phyloP scores from a whole-genome alignment of 305 asterid genomes.

The Coffea humblotiana region DNA sequence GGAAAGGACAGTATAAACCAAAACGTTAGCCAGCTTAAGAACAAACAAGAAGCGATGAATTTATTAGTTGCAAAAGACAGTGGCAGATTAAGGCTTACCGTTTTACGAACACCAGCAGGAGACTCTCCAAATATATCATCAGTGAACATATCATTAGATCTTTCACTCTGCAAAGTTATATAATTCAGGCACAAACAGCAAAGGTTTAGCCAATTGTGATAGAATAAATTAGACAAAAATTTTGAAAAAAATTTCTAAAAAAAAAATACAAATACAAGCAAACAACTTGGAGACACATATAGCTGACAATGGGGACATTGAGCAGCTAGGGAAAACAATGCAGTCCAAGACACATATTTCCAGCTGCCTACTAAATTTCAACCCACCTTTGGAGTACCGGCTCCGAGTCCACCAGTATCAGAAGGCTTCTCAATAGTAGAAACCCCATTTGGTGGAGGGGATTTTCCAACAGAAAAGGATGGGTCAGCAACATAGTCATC shows the following conservation, averaged over 20 bases:
- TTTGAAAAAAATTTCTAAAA: not conserved
- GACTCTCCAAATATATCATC: slow-evolving; percentile 99
- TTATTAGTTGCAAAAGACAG: not conserved
- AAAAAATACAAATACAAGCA: not conserved
- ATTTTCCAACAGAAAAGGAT: slow-evolving; percentile 80
- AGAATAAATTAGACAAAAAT: not conserved
- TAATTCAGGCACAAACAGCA: slow-evolving; percentile 17
- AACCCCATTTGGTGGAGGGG: slow-evolving; percentile 66
- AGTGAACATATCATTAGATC: slow-evolving; percentile 76
- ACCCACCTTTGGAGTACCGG: slow-evolving; percentile 93
- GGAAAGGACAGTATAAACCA: not conserved
- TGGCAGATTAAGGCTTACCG: slow-evolving; percentile 45
- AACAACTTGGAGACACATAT: not conserved
- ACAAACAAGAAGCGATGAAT: not conserved
- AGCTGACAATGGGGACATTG: not conserved
- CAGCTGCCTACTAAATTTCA: not conserved
- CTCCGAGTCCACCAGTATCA: slow-evolving; percentile 87
- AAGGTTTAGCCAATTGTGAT: slow-evolving; percentile 3
- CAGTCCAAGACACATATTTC: not conserved
- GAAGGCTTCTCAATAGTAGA: slow-evolving; percentile 46
- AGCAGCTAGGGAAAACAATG: not conserved
- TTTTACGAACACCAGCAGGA: slow-evolving; percentile 76
- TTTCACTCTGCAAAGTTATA: slow-evolving; percentile 76
- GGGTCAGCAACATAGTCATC: slow-evolving; percentile 57
- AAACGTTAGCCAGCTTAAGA: not conserved